These are phyloP conservation scores for Phytophthora cryptogea DNA, from an alignment of 352 stramenopile species.

Conservation along the genomic window DNA sequence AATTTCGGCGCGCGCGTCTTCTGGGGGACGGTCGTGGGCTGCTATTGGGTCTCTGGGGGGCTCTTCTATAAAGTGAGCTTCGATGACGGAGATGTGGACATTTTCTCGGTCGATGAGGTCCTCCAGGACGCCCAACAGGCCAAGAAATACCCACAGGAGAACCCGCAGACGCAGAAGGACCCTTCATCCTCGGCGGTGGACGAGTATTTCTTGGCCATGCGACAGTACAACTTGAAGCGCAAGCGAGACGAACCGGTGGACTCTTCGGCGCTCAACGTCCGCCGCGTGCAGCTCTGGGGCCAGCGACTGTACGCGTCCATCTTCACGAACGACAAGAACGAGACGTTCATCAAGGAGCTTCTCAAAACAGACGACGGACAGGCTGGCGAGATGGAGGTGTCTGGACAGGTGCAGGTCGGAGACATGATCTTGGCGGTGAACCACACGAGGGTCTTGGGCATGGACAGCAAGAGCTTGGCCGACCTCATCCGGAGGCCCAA, in stretches of 20 bases:
- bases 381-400: slow-evolving; percentile 66
- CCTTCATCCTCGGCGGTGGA: not conserved
- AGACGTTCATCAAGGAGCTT: slow-evolving; percentile 62
- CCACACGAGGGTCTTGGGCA: slow-evolving; percentile 29
- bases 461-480: slow-evolving; percentile 48
- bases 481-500: slow-evolving; percentile 50
- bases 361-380: slow-evolving; percentile 48
- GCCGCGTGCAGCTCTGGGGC: slow-evolving; percentile 57
- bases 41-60: slow-evolving; percentile 54
- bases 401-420: slow-evolving; percentile 47
- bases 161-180: slow-evolving; percentile 19
- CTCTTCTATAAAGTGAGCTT: slow-evolving; percentile 85
- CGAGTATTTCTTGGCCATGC: slow-evolving; percentile 39
- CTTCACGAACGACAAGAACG: slow-evolving; percentile 47
- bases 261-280: slow-evolving; percentile 1
- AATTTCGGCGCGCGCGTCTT: slow-evolving; percentile 70
- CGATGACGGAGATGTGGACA: slow-evolving; percentile 82
- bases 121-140: slow-evolving; percentile 48
- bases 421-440: slow-evolving; percentile 67
- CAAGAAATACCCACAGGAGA: slow-evolving; percentile 30
- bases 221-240: slow-evolving; percentile 42
- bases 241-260: slow-evolving; percentile 37
- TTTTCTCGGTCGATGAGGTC: slow-evolving; percentile 61
- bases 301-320: slow-evolving; percentile 72
- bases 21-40: slow-evolving; percentile 64